Evolutionary conservation across 2,329 filamentous ascomycete species (phyloP).

Genomic region (Trichoderma sp.): DNA sequence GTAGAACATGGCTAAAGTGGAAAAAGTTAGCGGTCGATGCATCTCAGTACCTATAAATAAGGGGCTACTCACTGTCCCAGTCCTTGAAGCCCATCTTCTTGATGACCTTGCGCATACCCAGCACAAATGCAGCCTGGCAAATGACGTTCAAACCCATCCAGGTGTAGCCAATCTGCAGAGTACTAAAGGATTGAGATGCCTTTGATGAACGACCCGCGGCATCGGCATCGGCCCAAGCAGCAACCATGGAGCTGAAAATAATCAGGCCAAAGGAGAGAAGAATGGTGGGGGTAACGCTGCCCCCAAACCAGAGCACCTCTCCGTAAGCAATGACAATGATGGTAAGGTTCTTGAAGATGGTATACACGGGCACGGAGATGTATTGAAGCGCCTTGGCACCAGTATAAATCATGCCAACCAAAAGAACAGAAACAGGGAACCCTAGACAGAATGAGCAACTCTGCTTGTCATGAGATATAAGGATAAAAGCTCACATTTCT

Average conservation of each 20-base stretch:
- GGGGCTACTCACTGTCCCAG: conserved; percentile 79
- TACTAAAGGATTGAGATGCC: conserved; percentile 74
- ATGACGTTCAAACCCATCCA: conserved; percentile 99
- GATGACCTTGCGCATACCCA: conserved; percentile 96
- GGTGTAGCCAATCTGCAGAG: conserved; percentile 88
- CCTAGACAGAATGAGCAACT: conserved; percentile 50
- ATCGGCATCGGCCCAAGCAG: conserved; percentile 95
- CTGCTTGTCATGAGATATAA: background rate
- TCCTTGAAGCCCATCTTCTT: conserved; percentile 99
- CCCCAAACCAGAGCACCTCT: conserved; percentile 97
- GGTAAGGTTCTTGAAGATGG: conserved; percentile 99
- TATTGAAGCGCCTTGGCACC: conserved; percentile 93
- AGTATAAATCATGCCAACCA: conserved; percentile 99
- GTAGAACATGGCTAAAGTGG: conserved; percentile 89
- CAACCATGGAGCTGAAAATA: conserved; percentile 91
- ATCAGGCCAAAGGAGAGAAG: conserved; percentile 94
- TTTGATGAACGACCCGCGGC: conserved; percentile 67
- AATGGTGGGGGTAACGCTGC: conserved; percentile 80
- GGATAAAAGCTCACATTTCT: conserved; percentile 68
- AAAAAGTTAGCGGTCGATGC: conserved; percentile 30
- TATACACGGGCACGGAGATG: conserved; percentile 97
- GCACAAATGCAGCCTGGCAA: conserved; percentile 83
- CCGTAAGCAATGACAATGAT: conserved; percentile 98
- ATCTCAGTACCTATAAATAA: background rate
- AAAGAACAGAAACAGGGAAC: conserved; percentile 93